Conservation (phyloP, 2,329 filamentous ascomycete species). For the Ascochyta lentis region DNA sequence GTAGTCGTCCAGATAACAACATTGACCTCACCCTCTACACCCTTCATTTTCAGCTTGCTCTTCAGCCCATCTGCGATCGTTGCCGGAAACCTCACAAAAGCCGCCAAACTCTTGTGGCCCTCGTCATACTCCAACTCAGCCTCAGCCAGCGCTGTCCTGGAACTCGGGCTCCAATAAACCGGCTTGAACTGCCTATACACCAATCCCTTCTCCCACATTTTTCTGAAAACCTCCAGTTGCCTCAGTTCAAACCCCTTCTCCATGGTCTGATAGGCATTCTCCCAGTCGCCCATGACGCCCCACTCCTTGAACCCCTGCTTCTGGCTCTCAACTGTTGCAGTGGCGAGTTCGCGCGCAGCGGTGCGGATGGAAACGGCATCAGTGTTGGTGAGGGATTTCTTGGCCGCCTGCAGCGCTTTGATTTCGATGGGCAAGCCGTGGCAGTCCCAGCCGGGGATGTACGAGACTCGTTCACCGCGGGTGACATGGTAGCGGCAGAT, state of each 20-base stretch:
- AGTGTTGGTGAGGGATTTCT: conserved; percentile 48
- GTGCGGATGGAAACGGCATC: conserved; percentile 65
- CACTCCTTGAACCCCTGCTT: conserved; percentile 76
- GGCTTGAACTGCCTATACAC: conserved; percentile 82
- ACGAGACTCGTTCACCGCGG: conserved; percentile 77
- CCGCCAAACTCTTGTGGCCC: conserved; percentile 72
- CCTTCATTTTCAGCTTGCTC: conserved; percentile 22
- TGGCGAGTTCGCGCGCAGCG: conserved; percentile 70
- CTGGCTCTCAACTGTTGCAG: conserved; percentile 72
- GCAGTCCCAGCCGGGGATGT: conserved; percentile 95
- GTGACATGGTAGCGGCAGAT: conserved; percentile 82
- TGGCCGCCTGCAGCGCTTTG: conserved; percentile 76
- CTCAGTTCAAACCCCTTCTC: conserved; percentile 74
- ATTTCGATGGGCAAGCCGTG: conserved; percentile 97
- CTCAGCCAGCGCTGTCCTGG: conserved; percentile 79
- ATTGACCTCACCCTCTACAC: conserved; percentile 56
- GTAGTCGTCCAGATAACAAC: conserved; percentile 99
- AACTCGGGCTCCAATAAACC: conserved; percentile 86
- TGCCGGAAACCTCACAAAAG: conserved; percentile 82
- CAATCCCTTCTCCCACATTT: conserved; percentile 72
- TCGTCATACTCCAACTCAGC: conserved; percentile 86
- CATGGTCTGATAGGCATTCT: conserved; percentile 79
- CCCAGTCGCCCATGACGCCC: conserved; percentile 84
- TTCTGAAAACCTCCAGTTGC: conserved; percentile 76
- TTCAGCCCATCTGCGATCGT: conserved; percentile 53